Evolutionary conservation across 2,329 filamentous ascomycete genomes (phyloP), one percentile per base, ranked within the genome.

Genomic region (Sarocladiaceae sp.): DNA sequence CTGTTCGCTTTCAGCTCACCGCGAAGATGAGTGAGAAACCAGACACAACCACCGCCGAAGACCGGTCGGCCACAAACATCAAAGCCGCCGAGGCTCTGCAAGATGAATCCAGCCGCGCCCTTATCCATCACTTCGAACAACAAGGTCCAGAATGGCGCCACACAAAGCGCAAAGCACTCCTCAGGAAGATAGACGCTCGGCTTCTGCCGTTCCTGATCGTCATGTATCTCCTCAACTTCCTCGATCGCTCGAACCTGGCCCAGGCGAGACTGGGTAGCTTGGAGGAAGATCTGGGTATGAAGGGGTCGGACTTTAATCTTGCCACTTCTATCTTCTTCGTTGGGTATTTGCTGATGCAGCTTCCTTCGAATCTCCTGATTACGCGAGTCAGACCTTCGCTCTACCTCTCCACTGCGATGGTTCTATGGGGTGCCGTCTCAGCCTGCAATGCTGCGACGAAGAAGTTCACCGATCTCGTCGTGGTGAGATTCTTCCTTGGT

Each of bases 311-410:
- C 46, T 83, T 79, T 59, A 82, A 82, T 56, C 63, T 80, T 3
- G 72, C 84, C 0, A 73, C 86, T 0, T 82, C 80, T 0, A 65
- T 82, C 48, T 86, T 86, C 63, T 83, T 82, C 54, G 78, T 82
- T 1, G 75, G 80, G 3, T 85, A 85, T 57, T 66, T 84, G 1
- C 64, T 83, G 12, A 83, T 84, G 75, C 80, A 85, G 60, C 65
- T 85, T 0, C 82, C 82, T 0, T 83, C 79, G 0, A 86, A 85
- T 55, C 68, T 84, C 53, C 59, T 81, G 0, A 65, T 84, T 2
- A 82, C 79, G 0, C 68, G 75, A 3, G 65, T 81, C 26, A 69
- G 73, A 10, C 80, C 80, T 1, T 77, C 76, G 2, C 52, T 77
- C 1, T 84, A 82, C 55, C 70, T 84, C 1, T 71, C 76, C 0